A percentile compares a stretch with the other conserved stretches of the same genome.
phyloP scores from a whole-genome alignment of 1,284 basidiomycete species.

The Baeospora myosura region DNA sequence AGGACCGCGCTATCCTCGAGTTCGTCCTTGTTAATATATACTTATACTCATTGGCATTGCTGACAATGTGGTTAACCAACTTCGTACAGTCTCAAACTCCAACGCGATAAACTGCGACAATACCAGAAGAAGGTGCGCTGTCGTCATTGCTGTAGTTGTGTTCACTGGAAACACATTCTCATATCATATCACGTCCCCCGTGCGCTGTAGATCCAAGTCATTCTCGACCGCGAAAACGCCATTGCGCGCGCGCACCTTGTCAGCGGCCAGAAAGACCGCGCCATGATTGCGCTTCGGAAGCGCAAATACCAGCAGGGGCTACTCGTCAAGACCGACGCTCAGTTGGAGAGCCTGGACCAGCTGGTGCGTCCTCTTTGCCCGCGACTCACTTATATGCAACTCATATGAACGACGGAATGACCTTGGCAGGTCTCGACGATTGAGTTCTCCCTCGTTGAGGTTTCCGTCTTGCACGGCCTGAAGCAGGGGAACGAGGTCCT shows the following conservation, averaged over 20 bases:
- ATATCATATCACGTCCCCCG: not conserved
- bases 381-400: not conserved
- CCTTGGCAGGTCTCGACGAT: conserved; percentile 83
- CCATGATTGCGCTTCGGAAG: conserved; percentile 78
- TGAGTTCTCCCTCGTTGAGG: conserved; percentile 92
- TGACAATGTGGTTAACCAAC: conserved; percentile 10
- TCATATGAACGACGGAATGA: not conserved
- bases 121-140: conserved; percentile 84
- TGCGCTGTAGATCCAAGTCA: conserved; percentile 79
- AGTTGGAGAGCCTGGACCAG: conserved; percentile 86
- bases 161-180: conserved; percentile 4
- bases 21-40: conserved; percentile 34
- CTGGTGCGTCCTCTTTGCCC: conserved; percentile 49
- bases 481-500: conserved; percentile 91
- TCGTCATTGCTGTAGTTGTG: not conserved
- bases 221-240: conserved; percentile 83
- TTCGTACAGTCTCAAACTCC: conserved; percentile 72
- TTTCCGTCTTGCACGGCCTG: conserved; percentile 87
- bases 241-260: conserved; percentile 82
- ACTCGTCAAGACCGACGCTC: conserved; percentile 81
- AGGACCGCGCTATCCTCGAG: conserved; percentile 94
- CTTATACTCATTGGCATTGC: not conserved
- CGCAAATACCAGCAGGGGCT: conserved; percentile 92
- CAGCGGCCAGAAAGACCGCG: conserved; percentile 80
- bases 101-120: conserved; percentile 91